A percentile compares a stretch with the other conserved stretches of the same genome.
Evolutionary conservation across 345 rosid species (phyloP).

Genomic region (Eucalyptus sp.): DNA sequence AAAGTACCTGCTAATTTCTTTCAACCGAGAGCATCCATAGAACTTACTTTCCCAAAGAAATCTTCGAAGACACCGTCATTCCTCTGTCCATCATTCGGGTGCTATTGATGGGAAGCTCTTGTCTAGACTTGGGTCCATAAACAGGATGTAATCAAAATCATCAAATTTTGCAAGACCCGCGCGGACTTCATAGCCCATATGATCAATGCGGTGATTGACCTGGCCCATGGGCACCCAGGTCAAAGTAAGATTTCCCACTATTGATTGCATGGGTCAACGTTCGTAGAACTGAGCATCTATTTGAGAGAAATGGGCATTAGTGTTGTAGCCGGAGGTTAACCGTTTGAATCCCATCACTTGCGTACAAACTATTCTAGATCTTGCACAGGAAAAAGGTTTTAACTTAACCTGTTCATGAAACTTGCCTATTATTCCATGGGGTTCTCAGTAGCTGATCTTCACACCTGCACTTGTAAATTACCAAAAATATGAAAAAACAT

Average conservation of each 20-base stretch:
- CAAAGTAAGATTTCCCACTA: neutral
- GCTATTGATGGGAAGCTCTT: neutral
- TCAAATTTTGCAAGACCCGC: neutral
- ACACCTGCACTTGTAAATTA: neutral
- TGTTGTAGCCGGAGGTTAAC: neutral
- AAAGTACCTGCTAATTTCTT: neutral
- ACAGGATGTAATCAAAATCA: neutral
- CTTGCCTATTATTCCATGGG: neutral
- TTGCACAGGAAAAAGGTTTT: neutral
- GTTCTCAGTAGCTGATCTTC: neutral
- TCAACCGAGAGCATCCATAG: neutral
- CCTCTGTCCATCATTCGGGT: neutral
- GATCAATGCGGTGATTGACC: neutral
- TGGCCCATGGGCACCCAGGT: neutral
- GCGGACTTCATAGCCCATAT: neutral
- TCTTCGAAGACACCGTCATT: neutral
- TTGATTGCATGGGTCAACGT: neutral
- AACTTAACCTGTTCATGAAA: neutral
- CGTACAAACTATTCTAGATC: neutral
- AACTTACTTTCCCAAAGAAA: neutral
- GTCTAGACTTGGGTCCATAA: neutral
- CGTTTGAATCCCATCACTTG: neutral
- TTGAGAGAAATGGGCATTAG: neutral
- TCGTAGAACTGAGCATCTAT: neutral
- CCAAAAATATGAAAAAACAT: neutral